Conservation (phyloP, 2,329 filamentous ascomycete species). For the Botrytis fabae region DNA sequence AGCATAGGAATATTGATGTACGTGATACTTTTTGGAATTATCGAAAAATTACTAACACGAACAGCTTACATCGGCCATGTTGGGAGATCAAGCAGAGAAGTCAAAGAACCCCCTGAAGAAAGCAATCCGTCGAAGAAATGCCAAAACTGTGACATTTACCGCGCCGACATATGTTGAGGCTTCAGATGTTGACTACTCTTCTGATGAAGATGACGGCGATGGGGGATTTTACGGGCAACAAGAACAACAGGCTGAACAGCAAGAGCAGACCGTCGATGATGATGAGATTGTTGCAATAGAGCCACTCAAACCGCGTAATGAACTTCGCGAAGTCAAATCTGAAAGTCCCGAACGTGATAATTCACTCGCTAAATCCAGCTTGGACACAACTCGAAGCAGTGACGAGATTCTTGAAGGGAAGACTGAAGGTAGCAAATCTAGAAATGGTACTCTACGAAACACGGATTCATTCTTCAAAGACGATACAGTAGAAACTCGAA, state of each 20-base stretch:
- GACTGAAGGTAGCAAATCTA: constrained; percentile 61
- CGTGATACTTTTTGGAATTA: constrained; percentile 40
- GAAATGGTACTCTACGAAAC: constrained; percentile 84
- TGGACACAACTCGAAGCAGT: constrained; percentile 52
- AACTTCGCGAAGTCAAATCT: constrained; percentile 39
- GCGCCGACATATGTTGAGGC: constrained; percentile 71
- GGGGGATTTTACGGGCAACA: constrained; percentile 49
- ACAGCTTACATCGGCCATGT: constrained; percentile 68
- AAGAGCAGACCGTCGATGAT: constrained; percentile 44
- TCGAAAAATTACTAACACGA: constrained; percentile 26
- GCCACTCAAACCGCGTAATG: constrained; percentile 46
- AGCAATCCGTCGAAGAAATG: constrained; percentile 68
- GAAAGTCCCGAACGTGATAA: constrained; percentile 33
- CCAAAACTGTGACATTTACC: constrained; percentile 71
- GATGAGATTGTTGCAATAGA: constrained; percentile 39
- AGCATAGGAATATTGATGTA: constrained; percentile 97
- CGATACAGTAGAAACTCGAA: constrained; percentile 91
- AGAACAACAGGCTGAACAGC: constrained; percentile 49
- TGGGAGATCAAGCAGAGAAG: constrained; percentile 69
- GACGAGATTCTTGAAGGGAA: constrained; percentile 67
- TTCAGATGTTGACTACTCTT: constrained; percentile 69
- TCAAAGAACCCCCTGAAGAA: constrained; percentile 73
- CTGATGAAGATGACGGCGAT: constrained; percentile 61
- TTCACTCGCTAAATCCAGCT: constrained; percentile 33
- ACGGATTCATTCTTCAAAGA: constrained; percentile 98